phyloP scores from a whole-genome alignment of 2,329 filamentous ascomycete species.

The Aspergillus sp. region DNA sequence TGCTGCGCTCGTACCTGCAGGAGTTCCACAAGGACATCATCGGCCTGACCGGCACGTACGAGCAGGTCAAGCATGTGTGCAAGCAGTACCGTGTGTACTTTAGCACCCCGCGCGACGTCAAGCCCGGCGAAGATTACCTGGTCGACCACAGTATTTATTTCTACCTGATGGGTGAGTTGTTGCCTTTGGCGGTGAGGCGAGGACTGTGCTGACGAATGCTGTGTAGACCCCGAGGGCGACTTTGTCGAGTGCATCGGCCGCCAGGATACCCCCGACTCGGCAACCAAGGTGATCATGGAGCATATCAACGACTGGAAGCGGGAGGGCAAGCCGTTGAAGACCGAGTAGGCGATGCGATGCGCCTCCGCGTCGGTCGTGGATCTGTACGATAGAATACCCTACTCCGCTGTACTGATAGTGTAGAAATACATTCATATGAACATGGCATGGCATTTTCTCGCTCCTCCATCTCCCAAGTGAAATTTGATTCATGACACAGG shows the following conservation, averaged over 20 bases:
- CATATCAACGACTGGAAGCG: constrained; percentile 79
- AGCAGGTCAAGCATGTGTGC: constrained; percentile 90
- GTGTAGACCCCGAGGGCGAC: constrained; percentile 83
- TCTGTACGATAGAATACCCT: constrained; percentile 26
- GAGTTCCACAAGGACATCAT: constrained; percentile 89
- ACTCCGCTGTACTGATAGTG: constrained; percentile 15
- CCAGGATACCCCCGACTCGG: constrained; percentile 87
- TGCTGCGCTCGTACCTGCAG: constrained; percentile 78
- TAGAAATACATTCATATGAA: constrained; percentile 1
- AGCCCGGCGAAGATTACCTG: constrained; percentile 92
- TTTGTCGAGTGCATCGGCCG: constrained; percentile 96
- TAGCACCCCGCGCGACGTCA: constrained; percentile 82
- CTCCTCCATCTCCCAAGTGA: not conserved
- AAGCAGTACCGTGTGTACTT: constrained; percentile 98
- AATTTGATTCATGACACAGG: not conserved
- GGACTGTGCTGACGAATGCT: constrained; percentile 4
- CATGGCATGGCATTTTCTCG: not conserved
- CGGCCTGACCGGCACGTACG: constrained; percentile 88
- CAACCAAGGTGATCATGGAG: constrained; percentile 76
- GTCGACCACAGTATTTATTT: constrained; percentile 99
- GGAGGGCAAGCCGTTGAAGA: constrained; percentile 52
- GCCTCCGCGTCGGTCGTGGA: not conserved
- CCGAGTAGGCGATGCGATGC: constrained; percentile 17
- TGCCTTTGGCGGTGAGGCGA: not conserved
- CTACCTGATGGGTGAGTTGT: constrained; percentile 79